A percentile compares a stretch with the other conserved stretches of the same genome.
Conservation (phyloP, 2,329 filamentous ascomycete species). For the Monilinia vaccinii-corymbosi region DNA sequence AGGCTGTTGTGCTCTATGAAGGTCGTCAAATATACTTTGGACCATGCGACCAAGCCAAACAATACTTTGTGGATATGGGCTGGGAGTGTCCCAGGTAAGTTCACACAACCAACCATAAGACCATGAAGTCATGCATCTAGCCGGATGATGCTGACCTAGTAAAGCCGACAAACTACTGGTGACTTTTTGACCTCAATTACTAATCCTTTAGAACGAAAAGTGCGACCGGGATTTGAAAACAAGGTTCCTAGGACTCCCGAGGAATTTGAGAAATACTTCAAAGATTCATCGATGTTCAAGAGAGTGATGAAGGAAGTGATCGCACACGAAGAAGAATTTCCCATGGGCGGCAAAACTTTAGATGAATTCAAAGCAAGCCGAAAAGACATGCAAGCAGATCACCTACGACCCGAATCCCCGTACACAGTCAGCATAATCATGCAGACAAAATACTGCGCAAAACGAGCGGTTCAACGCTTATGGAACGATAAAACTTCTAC, state of each 20-base stretch:
- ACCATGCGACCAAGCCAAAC: conserved; percentile 50
- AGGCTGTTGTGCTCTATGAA: conserved; percentile 56
- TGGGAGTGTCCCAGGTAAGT: conserved; percentile 51
- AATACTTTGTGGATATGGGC: conserved; percentile 62
- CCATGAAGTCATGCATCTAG: not conserved
- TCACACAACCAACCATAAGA: not conserved
- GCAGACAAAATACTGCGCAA: conserved; percentile 71
- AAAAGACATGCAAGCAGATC: conserved; percentile 35
- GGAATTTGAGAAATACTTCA: conserved; percentile 46
- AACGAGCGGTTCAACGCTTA: conserved; percentile 71
- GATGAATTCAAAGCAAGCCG: conserved; percentile 33
- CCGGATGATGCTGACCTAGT: not conserved
- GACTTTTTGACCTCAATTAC: conserved; percentile 76
- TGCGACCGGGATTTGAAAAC: conserved; percentile 47
- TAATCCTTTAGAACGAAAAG: conserved; percentile 48
- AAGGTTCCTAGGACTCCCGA: conserved; percentile 46
- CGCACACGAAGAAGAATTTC: conserved; percentile 40
- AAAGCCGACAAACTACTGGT: conserved; percentile 37
- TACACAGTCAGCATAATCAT: conserved; percentile 72
- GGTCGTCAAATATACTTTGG: conserved; percentile 72
- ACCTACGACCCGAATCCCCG: conserved; percentile 60
- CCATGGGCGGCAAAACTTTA: conserved; percentile 29
- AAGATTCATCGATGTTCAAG: conserved; percentile 37
- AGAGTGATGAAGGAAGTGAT: conserved; percentile 38
- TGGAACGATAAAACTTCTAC: conserved; percentile 66